phyloP scores from a whole-genome alignment of 2,329 filamentous ascomycete species.

The Claviceps sp. region DNA sequence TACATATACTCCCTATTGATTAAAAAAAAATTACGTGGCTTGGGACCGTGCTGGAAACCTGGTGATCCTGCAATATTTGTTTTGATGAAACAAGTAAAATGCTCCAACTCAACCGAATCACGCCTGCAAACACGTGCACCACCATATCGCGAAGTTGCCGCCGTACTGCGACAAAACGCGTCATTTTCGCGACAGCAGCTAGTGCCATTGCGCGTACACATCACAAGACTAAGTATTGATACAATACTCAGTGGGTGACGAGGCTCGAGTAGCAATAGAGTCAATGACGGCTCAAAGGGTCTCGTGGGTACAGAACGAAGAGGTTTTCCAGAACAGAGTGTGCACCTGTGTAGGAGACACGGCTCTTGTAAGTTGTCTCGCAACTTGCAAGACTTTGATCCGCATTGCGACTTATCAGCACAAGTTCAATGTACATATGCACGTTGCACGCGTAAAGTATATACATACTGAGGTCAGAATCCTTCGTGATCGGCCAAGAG shows the following conservation, averaged over 20 bases:
- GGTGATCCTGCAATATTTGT: not conserved
- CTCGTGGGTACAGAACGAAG: not conserved
- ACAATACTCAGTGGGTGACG: not conserved
- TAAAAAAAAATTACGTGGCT: not conserved
- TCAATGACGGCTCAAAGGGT: not conserved
- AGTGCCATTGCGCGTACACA: not conserved
- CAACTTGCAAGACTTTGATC: not conserved
- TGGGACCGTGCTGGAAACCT: not conserved
- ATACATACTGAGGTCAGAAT: no score
- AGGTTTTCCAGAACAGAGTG: no score
- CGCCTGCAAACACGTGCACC: not conserved
- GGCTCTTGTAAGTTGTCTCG: not conserved
- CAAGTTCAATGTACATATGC: no score
- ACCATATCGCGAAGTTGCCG: not conserved
- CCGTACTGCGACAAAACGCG: not conserved
- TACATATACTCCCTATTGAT: no score
- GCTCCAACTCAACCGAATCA: no score
- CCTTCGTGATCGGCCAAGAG: no score
- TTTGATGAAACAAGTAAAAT: not conserved
- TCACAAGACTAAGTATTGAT: not conserved
- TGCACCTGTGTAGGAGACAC: no score
- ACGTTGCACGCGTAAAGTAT: no score
- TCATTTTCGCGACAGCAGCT: not conserved
- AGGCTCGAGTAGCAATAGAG: not conserved
- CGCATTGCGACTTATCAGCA: not conserved